A percentile compares a stretch with the other conserved stretches of the same genome.
Conservation (phyloP, 2,329 filamentous ascomycete species). For the Daldinia sp. region DNA sequence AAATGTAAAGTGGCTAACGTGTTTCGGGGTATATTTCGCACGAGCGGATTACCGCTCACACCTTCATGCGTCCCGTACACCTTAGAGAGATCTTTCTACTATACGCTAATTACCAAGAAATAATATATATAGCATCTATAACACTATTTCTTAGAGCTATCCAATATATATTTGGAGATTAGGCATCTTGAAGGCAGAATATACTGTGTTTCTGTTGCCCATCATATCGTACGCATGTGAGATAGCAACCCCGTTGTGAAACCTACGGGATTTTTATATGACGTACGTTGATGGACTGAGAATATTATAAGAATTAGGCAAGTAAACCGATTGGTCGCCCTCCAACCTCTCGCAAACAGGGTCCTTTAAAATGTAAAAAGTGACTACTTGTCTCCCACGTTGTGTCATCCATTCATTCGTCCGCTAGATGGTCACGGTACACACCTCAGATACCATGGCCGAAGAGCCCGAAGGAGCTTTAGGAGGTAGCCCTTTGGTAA, state of each 20-base stretch:
- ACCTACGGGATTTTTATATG: conserved; percentile 13
- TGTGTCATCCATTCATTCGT: conserved; percentile 21
- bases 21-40: not conserved
- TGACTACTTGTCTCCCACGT: conserved; percentile 7
- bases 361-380: not conserved
- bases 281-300: conserved; percentile 16
- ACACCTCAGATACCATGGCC: conserved; percentile 11
- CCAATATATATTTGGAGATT: not conserved
- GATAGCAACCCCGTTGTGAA: conserved; percentile 17
- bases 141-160: not conserved
- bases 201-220: not conserved
- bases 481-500: conserved; percentile 1
- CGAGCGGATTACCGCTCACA: not conserved
- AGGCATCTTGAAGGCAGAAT: not conserved
- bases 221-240: conserved; percentile 2
- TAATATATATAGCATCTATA: not conserved
- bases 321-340: conserved; percentile 16
- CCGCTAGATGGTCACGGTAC: conserved; percentile 10
- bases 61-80: not conserved
- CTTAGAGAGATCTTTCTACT: not conserved
- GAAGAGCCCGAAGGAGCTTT: conserved; percentile 1
- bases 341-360: conserved; percentile 2
- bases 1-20: too few relatives aligned
- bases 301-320: conserved; percentile 4
- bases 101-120: not conserved